Evolutionary conservation across 2,329 filamentous ascomycete species (phyloP).

Genomic region (Trichoderma oligosporum): DNA sequence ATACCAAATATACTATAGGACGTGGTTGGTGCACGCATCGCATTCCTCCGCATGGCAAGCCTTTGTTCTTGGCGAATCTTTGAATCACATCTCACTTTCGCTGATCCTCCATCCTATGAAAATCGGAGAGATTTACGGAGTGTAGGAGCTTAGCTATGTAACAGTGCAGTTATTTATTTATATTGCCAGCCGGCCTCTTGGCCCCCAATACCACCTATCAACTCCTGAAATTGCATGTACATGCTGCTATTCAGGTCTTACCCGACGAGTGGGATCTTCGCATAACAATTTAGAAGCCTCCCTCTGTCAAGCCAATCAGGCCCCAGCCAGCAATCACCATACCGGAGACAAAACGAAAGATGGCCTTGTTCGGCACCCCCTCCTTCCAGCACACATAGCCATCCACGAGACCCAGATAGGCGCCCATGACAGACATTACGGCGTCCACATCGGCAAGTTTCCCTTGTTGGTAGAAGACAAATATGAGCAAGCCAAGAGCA

Average conservation of each 20-base stretch:
- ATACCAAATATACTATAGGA: no score
- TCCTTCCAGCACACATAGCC: constrained; percentile 20
- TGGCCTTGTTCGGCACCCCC: constrained; percentile 12
- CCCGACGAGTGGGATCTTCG: background rate
- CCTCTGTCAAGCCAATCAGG: constrained; percentile 16
- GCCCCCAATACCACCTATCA: background rate
- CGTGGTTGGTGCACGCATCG: no score
- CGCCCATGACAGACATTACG: constrained; percentile 18
- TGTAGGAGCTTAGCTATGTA: background rate
- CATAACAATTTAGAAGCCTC: constrained; percentile 24
- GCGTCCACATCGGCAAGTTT: constrained; percentile 14
- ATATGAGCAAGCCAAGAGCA: constrained; percentile 16
- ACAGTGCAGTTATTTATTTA: background rate
- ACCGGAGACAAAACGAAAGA: constrained; percentile 17
- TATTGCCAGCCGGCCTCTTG: background rate
- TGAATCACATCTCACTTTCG: no score
- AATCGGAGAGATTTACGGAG: no score
- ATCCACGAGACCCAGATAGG: constrained; percentile 19
- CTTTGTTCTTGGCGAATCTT: no score
- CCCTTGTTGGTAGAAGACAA: constrained; percentile 18
- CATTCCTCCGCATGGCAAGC: no score
- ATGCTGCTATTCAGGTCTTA: no score
- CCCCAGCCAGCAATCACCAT: constrained; percentile 16
- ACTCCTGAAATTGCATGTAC: background rate
- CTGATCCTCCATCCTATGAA: no score